Evolutionary conservation across 2,329 filamentous ascomycete species (phyloP).

Genomic region (Epichloe glyceriae): DNA sequence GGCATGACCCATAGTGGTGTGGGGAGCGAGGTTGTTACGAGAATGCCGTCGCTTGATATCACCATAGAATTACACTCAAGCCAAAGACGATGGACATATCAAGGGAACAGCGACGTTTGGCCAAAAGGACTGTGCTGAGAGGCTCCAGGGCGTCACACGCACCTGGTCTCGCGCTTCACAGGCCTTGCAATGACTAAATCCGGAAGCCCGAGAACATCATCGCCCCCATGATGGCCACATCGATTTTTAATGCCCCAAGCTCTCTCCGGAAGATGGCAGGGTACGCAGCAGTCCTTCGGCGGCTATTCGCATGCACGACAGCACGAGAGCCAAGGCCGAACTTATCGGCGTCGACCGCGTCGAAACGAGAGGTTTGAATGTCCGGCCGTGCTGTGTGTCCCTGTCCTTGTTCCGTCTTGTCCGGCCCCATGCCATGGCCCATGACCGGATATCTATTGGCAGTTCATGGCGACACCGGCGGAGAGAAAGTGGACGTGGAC

Average conservation of each 20-base stretch:
- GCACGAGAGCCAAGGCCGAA: conserved; percentile 8
- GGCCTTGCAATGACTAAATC: not conserved
- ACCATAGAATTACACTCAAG: too few relatives aligned
- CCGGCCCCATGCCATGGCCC: not conserved
- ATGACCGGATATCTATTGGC: too few relatives aligned
- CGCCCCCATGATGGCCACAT: conserved; percentile 3
- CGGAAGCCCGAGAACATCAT: not conserved
- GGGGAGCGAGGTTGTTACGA: too few relatives aligned
- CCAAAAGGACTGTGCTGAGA: not conserved
- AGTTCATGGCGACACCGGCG: not conserved
- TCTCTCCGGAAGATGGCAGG: conserved; percentile 2
- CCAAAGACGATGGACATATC: not conserved
- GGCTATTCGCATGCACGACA: conserved; percentile 21
- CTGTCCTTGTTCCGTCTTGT: not conserved
- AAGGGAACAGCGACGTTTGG: too few relatives aligned
- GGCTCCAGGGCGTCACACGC: not conserved
- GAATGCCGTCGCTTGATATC: too few relatives aligned
- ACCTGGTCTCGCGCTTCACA: not conserved
- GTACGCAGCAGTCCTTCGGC: conserved; percentile 12
- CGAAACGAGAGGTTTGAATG: not conserved
- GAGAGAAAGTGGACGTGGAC: not conserved
- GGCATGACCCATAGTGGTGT: too few relatives aligned
- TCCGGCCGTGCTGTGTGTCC: not conserved
- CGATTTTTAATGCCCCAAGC: not conserved
- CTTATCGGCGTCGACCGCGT: not conserved